Evolutionary conservation across 2,329 filamentous ascomycete genomes (phyloP), one percentile per base, ranked within the genome.

Genomic region (Fusarium zealandicum): DNA sequence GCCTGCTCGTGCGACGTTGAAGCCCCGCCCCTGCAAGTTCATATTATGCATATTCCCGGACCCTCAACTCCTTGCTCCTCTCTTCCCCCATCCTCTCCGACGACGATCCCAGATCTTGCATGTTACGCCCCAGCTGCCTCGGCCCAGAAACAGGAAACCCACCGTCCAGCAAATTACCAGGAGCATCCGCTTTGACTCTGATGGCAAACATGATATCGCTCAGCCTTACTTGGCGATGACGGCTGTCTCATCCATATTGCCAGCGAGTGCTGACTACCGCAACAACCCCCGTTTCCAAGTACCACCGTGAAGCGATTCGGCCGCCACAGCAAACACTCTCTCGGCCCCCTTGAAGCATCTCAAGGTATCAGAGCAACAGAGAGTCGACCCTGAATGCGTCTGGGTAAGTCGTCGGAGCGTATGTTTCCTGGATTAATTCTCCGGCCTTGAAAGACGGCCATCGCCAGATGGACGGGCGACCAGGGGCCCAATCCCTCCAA

Each of bases 11-110:
- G 58, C 38, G 58, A 61, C 58, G 54, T 54, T 35, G 17, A 48
- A 51, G 13, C 40, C 57, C 42, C 44, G 12, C 18, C 53, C 58
- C 41, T 61, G 58, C 35, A 61, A 62, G 46, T 31, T 48, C 58
- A 59, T 54, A 51, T 61, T 62, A 62, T 61, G 59, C 59, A 61
- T 62, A 59, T 59, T 50, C 57, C 57, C 42, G 39, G 43, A 44
- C 46, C 18, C 18, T 39, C 27, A 27, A 14, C 17, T 27, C 28
- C 18, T 44, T 44, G 22, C 20, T 11, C 16, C 14, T 17, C 14
- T 17, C 31, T 30, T 30, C 20, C 18, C 33, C 35, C 17, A 42
- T 55, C 35, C 33, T 41, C 20, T 27, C 41, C 39, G 41, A 33
- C 44, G 43, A 37, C 27, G 14, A 61, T 56, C 51, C 46, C 11